Base-by-base conservation (phyloP, 768 basidiomycete species). In the Gymnopilus dilepis region DNA sequence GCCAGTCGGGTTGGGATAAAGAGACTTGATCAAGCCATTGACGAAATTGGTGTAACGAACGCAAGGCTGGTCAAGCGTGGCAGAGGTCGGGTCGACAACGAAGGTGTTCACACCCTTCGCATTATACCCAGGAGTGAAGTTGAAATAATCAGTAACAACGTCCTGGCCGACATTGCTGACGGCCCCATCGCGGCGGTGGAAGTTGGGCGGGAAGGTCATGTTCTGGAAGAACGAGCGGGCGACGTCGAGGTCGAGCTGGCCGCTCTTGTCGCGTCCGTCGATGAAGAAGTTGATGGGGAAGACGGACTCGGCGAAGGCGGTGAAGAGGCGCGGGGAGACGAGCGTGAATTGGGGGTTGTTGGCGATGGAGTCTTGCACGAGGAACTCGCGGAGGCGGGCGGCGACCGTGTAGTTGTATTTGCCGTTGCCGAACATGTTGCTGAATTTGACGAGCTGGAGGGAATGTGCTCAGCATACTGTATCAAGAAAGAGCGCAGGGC, bases 221-320 rank as follows among this genome's bases (percentile, higher is more conserved):
- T 66, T 51, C 47, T 69, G 69, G 63, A 69, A 69, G 59, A 71
- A 69, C 19, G 65, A 62, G n/a, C 68, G 67, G 7, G 70, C 70
- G n/a, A 51, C 61, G 12, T 41, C 57, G 56, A 67, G 42, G 34
- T 67, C 54, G n/a, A 72, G 56, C 13, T 64, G 64, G 9, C 64
- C 62, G n/a, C 59, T 59, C 22, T 57, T 41, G 42, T 57, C 56
- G n/a, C 70, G 66, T 45, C 70, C 69, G 17, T 72, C 70, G 30
- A 72, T 58, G 26, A 72, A 72, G 51, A 72, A 70, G 33, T 55
- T 42, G 47, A 50, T n/a, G 8, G 47, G 47, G 47, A 50, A 50
- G 28, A 50, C 47, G 17, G 47, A 50, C 19, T 71, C 70, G 7
- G 68, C 68, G 19, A 62, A 71, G 6, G 65, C 68, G 19, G 68